Evolutionary conservation across 2,329 filamentous ascomycete genomes (phyloP), one percentile per base, ranked within the genome.

Genomic region (Arthrobotrys conoides): DNA sequence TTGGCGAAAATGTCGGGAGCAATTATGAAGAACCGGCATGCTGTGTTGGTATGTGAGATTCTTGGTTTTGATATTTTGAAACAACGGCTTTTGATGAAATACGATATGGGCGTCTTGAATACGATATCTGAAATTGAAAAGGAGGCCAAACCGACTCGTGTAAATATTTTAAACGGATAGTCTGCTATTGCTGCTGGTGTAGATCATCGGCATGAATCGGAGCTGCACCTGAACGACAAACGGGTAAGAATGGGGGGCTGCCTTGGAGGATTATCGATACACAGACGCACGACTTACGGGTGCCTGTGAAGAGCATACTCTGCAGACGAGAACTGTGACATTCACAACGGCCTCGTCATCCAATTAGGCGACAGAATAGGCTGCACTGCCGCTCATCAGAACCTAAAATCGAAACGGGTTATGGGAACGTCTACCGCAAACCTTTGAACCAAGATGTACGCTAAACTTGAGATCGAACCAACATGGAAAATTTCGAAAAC

Each of bases 211-310:
- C 69, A 72, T 66, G 36, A 49, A 48, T 18, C 44, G 44, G 46
- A 68, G 27, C 46, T 66, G 70, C 61, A 41, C 14, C 38, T 24
- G 36, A 33, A 51, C 16, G 27, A 38, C 8, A 33, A 49, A 30
- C 20, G 18, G 16, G 61, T 41, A 20, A 55, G 55, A 59, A 51
- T 55, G 24, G 30, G n/a, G 67, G 63, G 72, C 30, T 76, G 72
- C 72, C 72, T 76, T 70, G 57, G 51, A 65, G 46, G 72, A 76
- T 76, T 71, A 76, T 76, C 72, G 72, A 71, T 76, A 69, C 71
- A 76, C 71, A 69, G 57, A 76, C 36, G 59, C 59, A 69, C 65
- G 27, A 51, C 36, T 20, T 61, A 44, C 51, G 41, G 36, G 59
- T 63, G 65, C 65, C 46, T 67, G 22, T 44, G 36, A 41, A 49